phyloP scores from a whole-genome alignment of 2,329 filamentous ascomycete genomes.

The Rhynchosporium graminicola region DNA sequence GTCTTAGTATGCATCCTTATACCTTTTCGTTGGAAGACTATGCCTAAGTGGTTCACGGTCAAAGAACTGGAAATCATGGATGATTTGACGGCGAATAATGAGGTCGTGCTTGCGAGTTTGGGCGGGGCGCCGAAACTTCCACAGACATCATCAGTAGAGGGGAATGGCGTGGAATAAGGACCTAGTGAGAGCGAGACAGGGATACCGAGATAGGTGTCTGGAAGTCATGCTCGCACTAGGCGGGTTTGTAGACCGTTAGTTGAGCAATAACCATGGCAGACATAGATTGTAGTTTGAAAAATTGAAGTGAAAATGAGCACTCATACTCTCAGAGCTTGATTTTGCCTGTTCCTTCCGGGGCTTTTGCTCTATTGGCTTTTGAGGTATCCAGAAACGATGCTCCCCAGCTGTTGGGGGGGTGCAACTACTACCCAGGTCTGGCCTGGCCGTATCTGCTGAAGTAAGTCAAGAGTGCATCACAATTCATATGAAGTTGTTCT shows the following conservation, averaged over 20 bases:
- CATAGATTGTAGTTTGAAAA: too few species aligned
- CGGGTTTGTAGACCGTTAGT: neutral
- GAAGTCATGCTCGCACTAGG: neutral
- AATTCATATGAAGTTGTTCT: too few species aligned
- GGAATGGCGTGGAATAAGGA: neutral
- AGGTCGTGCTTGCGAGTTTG: slow-evolving; percentile 14
- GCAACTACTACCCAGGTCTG: too few species aligned
- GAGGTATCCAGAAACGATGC: too few species aligned
- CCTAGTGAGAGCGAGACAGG: slow-evolving; percentile 1
- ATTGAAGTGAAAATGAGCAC: too few species aligned
- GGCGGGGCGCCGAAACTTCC: slow-evolving; percentile 11
- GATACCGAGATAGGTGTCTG: neutral
- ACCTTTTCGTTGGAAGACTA: slow-evolving; percentile 11
- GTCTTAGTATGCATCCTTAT: slow-evolving; percentile 13
- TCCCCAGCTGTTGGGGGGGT: too few species aligned
- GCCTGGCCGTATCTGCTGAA: too few species aligned
- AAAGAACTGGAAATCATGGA: slow-evolving; percentile 19
- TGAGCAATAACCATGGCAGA: neutral
- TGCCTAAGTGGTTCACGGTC: slow-evolving; percentile 14
- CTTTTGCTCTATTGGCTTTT: too few species aligned
- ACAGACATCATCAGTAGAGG: neutral
- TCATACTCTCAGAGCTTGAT: too few species aligned
- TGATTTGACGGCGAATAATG: slow-evolving; percentile 17
- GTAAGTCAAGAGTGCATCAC: too few species aligned
- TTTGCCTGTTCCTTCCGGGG: too few species aligned